Conservation (phyloP, 306 rosid genomes). For the Trifolium subterraneum region DNA sequence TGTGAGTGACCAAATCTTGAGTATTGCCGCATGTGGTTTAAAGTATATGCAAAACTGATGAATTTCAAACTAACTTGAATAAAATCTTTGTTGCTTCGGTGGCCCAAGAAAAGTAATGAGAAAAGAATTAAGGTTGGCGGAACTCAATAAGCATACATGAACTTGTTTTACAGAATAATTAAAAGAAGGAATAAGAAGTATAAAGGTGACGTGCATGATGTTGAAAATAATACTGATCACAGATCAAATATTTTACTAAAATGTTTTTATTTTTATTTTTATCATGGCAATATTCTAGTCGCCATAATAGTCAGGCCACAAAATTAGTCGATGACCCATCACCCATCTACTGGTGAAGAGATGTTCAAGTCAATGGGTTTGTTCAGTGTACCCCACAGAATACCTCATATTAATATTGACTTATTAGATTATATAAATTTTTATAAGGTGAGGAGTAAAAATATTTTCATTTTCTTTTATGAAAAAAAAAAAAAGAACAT, state of each 20-base stretch:
- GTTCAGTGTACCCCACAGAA: neutral
- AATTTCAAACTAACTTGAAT: neutral
- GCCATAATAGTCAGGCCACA: conserved; percentile 6
- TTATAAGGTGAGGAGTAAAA: too few relatives aligned
- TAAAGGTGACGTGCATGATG: neutral
- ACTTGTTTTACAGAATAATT: conserved; percentile 8
- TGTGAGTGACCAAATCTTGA: neutral
- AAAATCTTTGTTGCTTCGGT: conserved; percentile 32
- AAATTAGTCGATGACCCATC: conserved; percentile 17
- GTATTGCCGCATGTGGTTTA: neutral
- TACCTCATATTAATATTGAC: neutral
- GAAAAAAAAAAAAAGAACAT: too few relatives aligned
- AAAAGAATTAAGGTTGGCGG: conserved; percentile 14
- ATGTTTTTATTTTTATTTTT: too few relatives aligned
- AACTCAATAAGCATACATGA: conserved; percentile 4
- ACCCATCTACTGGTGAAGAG: neutral
- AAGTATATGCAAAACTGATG: neutral
- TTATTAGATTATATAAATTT: too few relatives aligned
- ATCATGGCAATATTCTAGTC: neutral
- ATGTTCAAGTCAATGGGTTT: neutral
- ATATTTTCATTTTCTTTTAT: too few relatives aligned
- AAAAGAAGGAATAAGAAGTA: neutral
- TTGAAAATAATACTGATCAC: conserved; percentile 1
- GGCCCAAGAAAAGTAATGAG: conserved; percentile 39
- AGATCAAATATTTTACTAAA: neutral